These are phyloP conservation scores for Solanum chiquidenum DNA, from an alignment of 257 asterid species.

Conservation along the genomic window DNA sequence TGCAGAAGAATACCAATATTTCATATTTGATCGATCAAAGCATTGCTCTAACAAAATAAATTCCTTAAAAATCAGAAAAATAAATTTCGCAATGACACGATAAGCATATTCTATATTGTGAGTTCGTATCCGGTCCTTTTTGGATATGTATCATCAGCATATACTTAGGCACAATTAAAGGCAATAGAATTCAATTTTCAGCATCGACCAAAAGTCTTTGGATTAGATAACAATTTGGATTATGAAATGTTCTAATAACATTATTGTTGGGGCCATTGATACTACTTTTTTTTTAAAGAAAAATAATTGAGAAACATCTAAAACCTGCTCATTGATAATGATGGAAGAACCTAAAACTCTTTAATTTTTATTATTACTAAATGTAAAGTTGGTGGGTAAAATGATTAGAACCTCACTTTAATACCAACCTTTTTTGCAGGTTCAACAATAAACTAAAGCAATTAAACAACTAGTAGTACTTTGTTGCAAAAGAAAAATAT, in stretches of 20 bases:
- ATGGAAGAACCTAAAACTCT: constrained; percentile 14
- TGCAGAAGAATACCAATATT: neutral
- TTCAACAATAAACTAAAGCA: constrained; percentile 8
- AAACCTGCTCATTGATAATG: constrained; percentile 29
- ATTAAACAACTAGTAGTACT: constrained; percentile 5
- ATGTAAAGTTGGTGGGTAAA: constrained; percentile 44
- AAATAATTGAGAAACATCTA: neutral
- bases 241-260: constrained; percentile 1
- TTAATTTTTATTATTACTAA: neutral
- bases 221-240: neutral
- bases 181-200: constrained; percentile 11
- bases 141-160: constrained; percentile 14
- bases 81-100: neutral
- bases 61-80: neutral
- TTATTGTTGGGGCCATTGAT: constrained; percentile 27
- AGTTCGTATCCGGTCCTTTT: neutral
- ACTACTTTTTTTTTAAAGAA: neutral
- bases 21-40: neutral
- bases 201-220: constrained; percentile 16
- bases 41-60: too few relatives aligned
- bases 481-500: constrained; percentile 14
- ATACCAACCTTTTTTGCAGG: constrained; percentile 19
- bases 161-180: constrained; percentile 24
- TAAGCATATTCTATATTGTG: neutral
- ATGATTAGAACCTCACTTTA: constrained; percentile 35